A percentile compares a stretch with the other conserved stretches of the same genome.
phyloP scores from a whole-genome alignment of 164 flowering plant genomes.

The Platanus orientalis region DNA sequence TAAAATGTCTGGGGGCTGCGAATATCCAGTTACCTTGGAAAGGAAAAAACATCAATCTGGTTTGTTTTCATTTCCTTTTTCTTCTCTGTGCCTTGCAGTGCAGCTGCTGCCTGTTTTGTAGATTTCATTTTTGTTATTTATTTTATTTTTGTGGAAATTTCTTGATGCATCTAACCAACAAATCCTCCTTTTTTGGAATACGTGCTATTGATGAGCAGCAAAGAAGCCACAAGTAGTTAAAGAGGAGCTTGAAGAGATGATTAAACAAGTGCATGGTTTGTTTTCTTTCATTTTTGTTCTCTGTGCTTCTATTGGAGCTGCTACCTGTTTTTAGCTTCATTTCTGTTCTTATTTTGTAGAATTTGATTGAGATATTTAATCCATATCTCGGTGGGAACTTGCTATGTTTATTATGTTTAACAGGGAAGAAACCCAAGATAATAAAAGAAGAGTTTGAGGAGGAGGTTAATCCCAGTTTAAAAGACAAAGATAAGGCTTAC shows the following conservation, averaged over 20 bases:
- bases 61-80: background rate
- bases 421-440: constrained; percentile 11
- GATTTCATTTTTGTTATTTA: background rate
- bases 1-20: background rate
- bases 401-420: background rate
- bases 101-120: background rate
- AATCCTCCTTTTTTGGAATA: background rate
- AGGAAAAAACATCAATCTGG: constrained; percentile 3
- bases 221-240: background rate
- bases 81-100: background rate
- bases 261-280: constrained; percentile 5
- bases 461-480: background rate
- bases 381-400: background rate
- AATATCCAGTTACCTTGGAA: constrained; percentile 2
- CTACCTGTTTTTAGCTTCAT: background rate
- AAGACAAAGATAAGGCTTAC: background rate
- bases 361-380: constrained; percentile 6
- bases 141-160: background rate
- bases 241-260: constrained; percentile 4
- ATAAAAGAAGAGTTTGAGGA: constrained; percentile 6
- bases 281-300: background rate
- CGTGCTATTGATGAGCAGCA: constrained; percentile 7
- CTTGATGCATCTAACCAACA: background rate
- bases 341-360: background rate
- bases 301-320: background rate